Evolutionary conservation across 2,329 filamentous ascomycete genomes (phyloP).

Genomic region (Alternaria consortialis): DNA sequence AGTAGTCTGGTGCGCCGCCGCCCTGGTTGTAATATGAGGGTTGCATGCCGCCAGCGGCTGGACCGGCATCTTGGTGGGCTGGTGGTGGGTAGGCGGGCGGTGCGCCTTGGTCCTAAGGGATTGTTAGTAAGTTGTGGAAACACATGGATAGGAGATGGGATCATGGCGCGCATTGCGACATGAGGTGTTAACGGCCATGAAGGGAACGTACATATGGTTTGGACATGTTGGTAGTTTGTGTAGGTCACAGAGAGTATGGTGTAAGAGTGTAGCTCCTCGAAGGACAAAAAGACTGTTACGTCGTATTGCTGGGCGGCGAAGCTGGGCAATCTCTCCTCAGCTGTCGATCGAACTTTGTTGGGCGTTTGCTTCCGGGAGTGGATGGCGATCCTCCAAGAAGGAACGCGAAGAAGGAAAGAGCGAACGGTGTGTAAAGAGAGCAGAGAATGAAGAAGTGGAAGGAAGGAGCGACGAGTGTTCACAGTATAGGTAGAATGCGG

Average conservation of each 20-base stretch:
- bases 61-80: conserved; percentile 42
- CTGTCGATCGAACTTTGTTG: conserved; percentile 2
- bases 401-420: background rate
- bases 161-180: background rate
- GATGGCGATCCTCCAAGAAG: background rate
- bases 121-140: conserved; percentile 9
- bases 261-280: background rate
- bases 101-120: conserved; percentile 35
- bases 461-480: conserved; percentile 4
- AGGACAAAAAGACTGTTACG: conserved; percentile 3
- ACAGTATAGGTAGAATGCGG: conserved; percentile 1
- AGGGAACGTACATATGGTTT: conserved; percentile 15
- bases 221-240: conserved; percentile 9
- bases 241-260: background rate
- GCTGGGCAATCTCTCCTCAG: conserved; percentile 14
- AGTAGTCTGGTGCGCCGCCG: conserved; percentile 29
- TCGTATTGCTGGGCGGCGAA: conserved; percentile 8
- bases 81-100: conserved; percentile 48
- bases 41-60: conserved; percentile 26
- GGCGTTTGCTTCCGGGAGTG: background rate
- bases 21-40: conserved; percentile 31
- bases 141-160: background rate
- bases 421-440: background rate
- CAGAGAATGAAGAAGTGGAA: background rate
- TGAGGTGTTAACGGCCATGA: background rate